Evolutionary conservation across 2,329 filamentous ascomycete genomes (phyloP).

Genomic region (Cercospora nicotianae): DNA sequence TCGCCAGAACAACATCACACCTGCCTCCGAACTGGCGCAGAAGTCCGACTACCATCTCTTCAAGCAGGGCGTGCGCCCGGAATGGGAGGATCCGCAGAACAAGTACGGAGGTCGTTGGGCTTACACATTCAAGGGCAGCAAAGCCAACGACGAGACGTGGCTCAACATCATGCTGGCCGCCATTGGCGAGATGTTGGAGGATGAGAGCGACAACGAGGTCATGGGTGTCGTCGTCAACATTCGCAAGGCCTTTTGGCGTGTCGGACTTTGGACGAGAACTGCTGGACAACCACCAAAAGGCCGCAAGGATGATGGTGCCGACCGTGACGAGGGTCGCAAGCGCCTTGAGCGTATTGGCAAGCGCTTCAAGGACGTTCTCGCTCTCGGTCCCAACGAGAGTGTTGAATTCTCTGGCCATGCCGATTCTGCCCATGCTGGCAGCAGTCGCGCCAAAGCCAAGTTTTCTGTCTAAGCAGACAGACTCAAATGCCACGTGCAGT

Average conservation of each 20-base stretch:
- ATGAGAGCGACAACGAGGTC: constrained; percentile 90
- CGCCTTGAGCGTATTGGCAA: constrained; percentile 80
- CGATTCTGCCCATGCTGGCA: constrained; percentile 87
- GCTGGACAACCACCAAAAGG: constrained; percentile 79
- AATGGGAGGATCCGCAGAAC: constrained; percentile 98
- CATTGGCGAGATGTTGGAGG: constrained; percentile 96
- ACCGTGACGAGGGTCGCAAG: constrained; percentile 75
- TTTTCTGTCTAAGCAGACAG: constrained; percentile 65
- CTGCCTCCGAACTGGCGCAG: constrained; percentile 89
- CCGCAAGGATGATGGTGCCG: constrained; percentile 49
- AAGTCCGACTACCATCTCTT: constrained; percentile 99
- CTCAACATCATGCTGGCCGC: constrained; percentile 94
- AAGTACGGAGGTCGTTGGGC: constrained; percentile 99
- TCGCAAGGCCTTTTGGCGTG: constrained; percentile 95
- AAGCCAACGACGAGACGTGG: constrained; percentile 95
- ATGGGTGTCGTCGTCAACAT: constrained; percentile 99
- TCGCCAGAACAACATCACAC: constrained; percentile 91
- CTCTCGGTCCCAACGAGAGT: constrained; percentile 70
- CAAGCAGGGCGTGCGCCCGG: constrained; percentile 93
- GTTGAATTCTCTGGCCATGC: constrained; percentile 98
- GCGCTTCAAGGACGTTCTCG: constrained; percentile 89
- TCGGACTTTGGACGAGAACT: constrained; percentile 95
- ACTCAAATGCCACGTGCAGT: constrained; percentile 4
- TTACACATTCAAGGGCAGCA: constrained; percentile 96
- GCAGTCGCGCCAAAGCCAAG: constrained; percentile 94